Evolutionary conservation across 2,329 filamentous ascomycete species (phyloP).

Genomic region (Mycosphaerella sp.): DNA sequence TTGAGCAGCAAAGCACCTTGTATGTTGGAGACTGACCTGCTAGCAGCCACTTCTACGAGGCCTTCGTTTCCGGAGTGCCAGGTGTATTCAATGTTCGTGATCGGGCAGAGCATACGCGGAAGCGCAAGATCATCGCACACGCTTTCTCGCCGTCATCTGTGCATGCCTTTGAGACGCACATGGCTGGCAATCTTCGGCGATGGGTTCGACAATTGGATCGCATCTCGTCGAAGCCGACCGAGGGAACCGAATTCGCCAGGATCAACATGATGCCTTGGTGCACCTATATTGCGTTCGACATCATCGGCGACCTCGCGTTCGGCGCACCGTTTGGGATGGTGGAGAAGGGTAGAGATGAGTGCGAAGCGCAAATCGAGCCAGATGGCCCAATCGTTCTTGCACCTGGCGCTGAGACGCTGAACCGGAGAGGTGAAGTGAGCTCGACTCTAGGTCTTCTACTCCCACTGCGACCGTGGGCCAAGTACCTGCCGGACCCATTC

Average conservation of each 20-base stretch:
- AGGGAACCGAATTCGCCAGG: constrained; percentile 12
- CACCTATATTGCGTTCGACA: constrained; percentile 26
- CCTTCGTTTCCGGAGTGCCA: constrained; percentile 33
- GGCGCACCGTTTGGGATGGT: constrained; percentile 28
- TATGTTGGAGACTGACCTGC: background rate
- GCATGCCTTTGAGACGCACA: constrained; percentile 32
- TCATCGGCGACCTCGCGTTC: constrained; percentile 26
- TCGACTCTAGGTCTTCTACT: constrained; percentile 22
- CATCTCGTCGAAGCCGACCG: constrained; percentile 14
- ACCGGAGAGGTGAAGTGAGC: constrained; percentile 24
- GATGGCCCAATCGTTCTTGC: constrained; percentile 19
- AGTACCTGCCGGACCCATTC: constrained; percentile 26
- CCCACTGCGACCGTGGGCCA: constrained; percentile 19
- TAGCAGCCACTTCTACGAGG: constrained; percentile 30
- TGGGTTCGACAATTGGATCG: constrained; percentile 23
- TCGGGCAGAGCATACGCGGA: constrained; percentile 32
- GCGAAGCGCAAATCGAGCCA: constrained; percentile 20
- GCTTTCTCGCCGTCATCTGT: constrained; percentile 34
- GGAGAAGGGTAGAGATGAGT: constrained; percentile 23
- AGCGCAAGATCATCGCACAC: constrained; percentile 35
- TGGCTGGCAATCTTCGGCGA: constrained; percentile 27
- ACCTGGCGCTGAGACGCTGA: constrained; percentile 22
- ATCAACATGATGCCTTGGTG: constrained; percentile 28
- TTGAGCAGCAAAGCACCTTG: background rate
- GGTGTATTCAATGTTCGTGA: constrained; percentile 35